A percentile compares a stretch with the other conserved stretches of the same genome.
phyloP scores from a whole-genome alignment of 768 basidiomycete genomes.

The Mycena galericulata region DNA sequence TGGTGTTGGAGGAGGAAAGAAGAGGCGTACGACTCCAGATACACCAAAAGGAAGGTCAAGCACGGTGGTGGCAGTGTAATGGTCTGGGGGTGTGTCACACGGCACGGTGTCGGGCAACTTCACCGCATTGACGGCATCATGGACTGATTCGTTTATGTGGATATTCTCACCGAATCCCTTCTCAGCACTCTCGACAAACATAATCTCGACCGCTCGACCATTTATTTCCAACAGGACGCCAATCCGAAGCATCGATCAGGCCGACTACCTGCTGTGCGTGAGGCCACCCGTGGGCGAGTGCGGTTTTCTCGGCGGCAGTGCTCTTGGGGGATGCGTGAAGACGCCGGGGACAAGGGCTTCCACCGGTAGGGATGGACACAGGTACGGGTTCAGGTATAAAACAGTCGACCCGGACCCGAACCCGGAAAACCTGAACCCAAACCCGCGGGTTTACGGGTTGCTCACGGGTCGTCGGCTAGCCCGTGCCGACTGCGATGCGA shows the following conservation, averaged over 20 bases:
- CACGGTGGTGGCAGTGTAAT: background rate
- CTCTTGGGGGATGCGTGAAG: no score
- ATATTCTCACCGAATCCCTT: constrained; percentile 2
- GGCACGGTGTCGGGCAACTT: background rate
- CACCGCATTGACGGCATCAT: background rate
- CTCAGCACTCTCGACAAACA: background rate
- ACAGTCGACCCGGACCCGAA: no score
- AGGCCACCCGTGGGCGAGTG: no score
- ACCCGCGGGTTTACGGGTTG: no score
- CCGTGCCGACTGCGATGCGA: no score
- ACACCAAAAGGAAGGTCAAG: background rate
- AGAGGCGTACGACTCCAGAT: constrained; percentile 1
- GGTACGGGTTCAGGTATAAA: no score
- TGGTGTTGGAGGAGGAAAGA: constrained; percentile 2
- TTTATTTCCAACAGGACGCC: background rate
- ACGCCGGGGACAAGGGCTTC: no score
- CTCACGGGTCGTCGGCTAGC: no score
- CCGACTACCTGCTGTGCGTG: no score
- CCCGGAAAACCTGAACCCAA: no score
- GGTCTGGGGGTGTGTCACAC: background rate
- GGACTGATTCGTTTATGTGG: constrained; percentile 1
- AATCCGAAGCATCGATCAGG: constrained; percentile 3
- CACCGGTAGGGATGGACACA: no score
- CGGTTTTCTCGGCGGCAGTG: no score
- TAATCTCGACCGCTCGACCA: background rate